These are phyloP conservation scores for Coccinonectria pachysandricola DNA, from an alignment of 2,329 filamentous ascomycete genomes.

Conservation along the genomic window DNA sequence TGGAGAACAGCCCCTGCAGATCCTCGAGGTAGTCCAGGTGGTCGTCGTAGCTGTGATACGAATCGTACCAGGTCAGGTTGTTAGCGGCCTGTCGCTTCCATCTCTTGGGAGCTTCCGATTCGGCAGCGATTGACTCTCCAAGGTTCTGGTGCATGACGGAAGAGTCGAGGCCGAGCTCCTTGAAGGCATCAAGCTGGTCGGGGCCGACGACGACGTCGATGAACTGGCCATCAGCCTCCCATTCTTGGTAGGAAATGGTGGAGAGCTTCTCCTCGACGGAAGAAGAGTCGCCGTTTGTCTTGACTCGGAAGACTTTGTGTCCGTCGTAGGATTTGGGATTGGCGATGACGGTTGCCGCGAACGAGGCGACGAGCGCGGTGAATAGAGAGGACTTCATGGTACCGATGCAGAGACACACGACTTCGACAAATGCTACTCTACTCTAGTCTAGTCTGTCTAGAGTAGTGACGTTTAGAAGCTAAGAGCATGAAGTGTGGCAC, in stretches of 20 bases:
- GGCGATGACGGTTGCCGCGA: conserved; percentile 8
- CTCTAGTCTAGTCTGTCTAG: too few species aligned
- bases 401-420: too few species aligned
- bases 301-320: conserved; percentile 32
- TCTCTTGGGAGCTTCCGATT: conserved; percentile 12
- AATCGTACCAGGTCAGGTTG: conserved; percentile 36
- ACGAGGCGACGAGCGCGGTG: conserved; percentile 9
- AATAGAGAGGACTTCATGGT: conserved; percentile 10
- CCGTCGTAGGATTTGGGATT: conserved; percentile 20
- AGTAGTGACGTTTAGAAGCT: too few species aligned
- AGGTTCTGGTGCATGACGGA: conserved; percentile 21
- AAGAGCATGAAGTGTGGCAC: too few species aligned
- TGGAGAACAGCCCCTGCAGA: conserved; percentile 30
- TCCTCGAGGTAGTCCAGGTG: conserved; percentile 35
- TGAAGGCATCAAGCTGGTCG: conserved; percentile 18
- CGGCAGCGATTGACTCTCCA: conserved; percentile 18
- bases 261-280: conserved; percentile 25
- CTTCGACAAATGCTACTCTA: too few species aligned
- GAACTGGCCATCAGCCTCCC: conserved; percentile 11
- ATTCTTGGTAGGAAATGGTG: conserved; percentile 12
- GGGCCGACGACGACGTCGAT: conserved; percentile 25
- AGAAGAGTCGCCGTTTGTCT: conserved; percentile 30
- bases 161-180: conserved; percentile 20
- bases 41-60: conserved; percentile 40
- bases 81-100: conserved; percentile 19